Evolutionary conservation across 2,329 filamentous ascomycete genomes (phyloP).

Genomic region (Botrytis aclada): DNA sequence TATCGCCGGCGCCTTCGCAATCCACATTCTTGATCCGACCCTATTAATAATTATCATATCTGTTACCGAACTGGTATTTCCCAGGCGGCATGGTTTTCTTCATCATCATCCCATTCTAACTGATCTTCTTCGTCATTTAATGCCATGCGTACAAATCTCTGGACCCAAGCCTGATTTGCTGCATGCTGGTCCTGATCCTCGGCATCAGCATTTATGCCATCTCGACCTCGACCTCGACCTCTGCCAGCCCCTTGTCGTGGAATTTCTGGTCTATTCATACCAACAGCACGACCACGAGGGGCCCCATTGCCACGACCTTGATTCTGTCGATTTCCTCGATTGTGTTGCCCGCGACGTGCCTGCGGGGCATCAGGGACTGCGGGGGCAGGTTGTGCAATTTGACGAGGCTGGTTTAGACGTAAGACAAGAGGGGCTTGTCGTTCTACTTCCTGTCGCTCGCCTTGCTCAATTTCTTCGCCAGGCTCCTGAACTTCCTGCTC

Average conservation of each 20-base stretch:
- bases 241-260: constrained; percentile 1
- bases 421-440: constrained; percentile 38
- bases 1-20: not conserved
- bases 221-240: not conserved
- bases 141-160: constrained; percentile 39
- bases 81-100: constrained; percentile 46
- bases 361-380: constrained; percentile 28
- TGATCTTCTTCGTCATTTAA: constrained; percentile 38
- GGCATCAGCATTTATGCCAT: constrained; percentile 17
- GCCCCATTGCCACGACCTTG: constrained; percentile 2
- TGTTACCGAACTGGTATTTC: constrained; percentile 39
- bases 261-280: constrained; percentile 2
- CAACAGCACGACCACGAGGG: constrained; percentile 12
- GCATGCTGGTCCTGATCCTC: constrained; percentile 25
- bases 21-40: not conserved
- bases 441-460: constrained; percentile 27
- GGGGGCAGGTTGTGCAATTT: constrained; percentile 25
- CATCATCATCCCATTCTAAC: constrained; percentile 40
- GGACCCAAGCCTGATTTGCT: constrained; percentile 36
- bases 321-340: constrained; percentile 10
- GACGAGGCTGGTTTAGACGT: constrained; percentile 34
- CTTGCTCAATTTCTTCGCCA: constrained; percentile 19
- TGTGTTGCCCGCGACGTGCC: constrained; percentile 14
- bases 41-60: constrained; percentile 1
- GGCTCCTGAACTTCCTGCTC: constrained; percentile 25